Base-by-base conservation (phyloP, 225 moss, liverwort and hornwort genomes). In the Rhytidiadelphus loreus region DNA sequence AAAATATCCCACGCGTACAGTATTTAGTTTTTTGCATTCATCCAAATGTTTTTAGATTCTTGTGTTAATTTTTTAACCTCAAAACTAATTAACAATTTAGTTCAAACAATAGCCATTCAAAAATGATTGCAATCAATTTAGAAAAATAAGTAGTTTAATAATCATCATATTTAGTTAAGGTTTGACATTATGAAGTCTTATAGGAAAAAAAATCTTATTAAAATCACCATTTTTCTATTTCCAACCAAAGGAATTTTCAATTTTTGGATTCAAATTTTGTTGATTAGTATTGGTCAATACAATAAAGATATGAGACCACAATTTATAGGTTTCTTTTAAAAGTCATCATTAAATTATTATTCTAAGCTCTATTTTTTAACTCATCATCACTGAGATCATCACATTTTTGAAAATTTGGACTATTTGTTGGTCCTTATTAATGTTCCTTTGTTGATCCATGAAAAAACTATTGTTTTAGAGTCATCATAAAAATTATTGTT, bases 131-230 rank as follows among this genome's bases (percentile, higher is more conserved):
- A 23, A n/a, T 12, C 10, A 68, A 68, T 68, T n/a, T 1, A 4
- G 0, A n/a, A n/a, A n/a, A 22, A 12, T 12, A n/a, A n/a, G 4
- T 4, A 2, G n/a, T 68, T n/a, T n/a, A 6, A n/a, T 12, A 68
- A 68, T n/a, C 21, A 12, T 22, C 23, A 22, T n/a, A 13, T 0
- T n/a, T 22, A n/a, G 2, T 68, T 68, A 68, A 66, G 0, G 2
- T 0, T 13, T 0, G 2, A 68, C 4, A n/a, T 22, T 19, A 68
- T 13, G 0, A 7, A 66, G 7, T 68, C 12, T n/a, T 4, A 12
- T 22, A 20, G 33, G 20, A 12, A 22, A 21, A 12, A 21, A n/a
- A 10, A n/a, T n/a, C 22, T 21, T 22, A 22, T 68, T n/a, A 2
- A 68, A 68, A n/a, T 68, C 22, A 68, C 2, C n/a, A 7, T 22